Percentiles rank a stretch among this genome's conserved stretches.
phyloP scores from a whole-genome alignment of 108 stramenopile genomes.

The Skeletonema grethae region DNA sequence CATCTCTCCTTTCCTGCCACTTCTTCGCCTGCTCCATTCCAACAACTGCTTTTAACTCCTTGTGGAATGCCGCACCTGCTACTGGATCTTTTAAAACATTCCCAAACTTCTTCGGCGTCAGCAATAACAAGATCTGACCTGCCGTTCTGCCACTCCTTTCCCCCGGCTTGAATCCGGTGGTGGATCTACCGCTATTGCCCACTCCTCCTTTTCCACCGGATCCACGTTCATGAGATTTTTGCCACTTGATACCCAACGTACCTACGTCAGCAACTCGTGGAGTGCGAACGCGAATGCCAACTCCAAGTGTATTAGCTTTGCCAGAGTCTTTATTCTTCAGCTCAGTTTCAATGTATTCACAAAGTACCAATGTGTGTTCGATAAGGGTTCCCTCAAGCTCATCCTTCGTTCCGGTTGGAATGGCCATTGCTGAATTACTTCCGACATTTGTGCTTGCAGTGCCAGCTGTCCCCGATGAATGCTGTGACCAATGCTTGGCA shows the following conservation, averaged over 20 bases:
- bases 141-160: constrained; percentile 60
- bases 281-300: constrained; percentile 54
- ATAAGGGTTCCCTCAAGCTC: constrained; percentile 84
- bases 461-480: constrained; percentile 30
- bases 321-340: constrained; percentile 36
- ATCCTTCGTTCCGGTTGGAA: constrained; percentile 70
- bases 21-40: constrained; percentile 72
- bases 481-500: constrained; percentile 73
- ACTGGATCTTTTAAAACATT: constrained; percentile 60
- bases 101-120: constrained; percentile 81
- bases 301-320: constrained; percentile 6
- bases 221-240: constrained; percentile 84
- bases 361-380: constrained; percentile 72
- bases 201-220: constrained; percentile 88
- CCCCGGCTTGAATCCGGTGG: constrained; percentile 41
- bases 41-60: constrained; percentile 67
- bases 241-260: constrained; percentile 86
- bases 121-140: constrained; percentile 80
- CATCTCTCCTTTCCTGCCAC: constrained; percentile 56
- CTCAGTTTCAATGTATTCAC: constrained; percentile 75
- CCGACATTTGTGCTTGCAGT: constrained; percentile 33
- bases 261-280: constrained; percentile 83
- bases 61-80: constrained; percentile 81
- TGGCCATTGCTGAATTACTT: constrained; percentile 17
- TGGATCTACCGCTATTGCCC: constrained; percentile 61